Base-by-base conservation (phyloP, 1,284 basidiomycete genomes). In the Ustilago hordei region DNA sequence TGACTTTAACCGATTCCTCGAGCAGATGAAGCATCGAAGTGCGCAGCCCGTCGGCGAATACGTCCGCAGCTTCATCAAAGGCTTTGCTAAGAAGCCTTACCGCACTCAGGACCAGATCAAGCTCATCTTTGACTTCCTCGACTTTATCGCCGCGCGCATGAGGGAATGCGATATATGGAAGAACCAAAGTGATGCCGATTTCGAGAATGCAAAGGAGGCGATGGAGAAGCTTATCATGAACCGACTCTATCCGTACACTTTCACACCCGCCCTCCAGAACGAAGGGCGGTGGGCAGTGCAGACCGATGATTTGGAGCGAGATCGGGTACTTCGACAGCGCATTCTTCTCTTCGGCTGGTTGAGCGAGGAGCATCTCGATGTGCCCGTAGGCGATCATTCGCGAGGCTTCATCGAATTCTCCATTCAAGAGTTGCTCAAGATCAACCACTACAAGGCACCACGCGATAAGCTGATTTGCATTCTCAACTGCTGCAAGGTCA, bases 191-290 rank as follows among this genome's bases (percentile, higher is more conserved):
- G 91, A 93, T 31, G 88, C 88, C 4, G 95, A 99, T 85, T 98
- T 99, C 80, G 97, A 98, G 69, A 95, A 98, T 81, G 95, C 95
- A 0, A 91, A 95, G 88, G 96, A 99, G 87, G 95, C 95, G 59
- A 98, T 99, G 94, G 96, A 99, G 89, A 99, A 99, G 87, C 90
- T 99, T 11, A 95, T 99, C 80, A 99, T 99, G 97, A 99, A 99
- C 83, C 89, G 95, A 56, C 88, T 98, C 62, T 98, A 97, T 87
- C 75, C 76, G 1, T 82, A 79, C 62, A 85, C 85, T 0, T 85
- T 85, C 57, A 77, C 81, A 9, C 85, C 84, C 12, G 84, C 85
- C 12, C 80, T 86, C 3, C 77, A 79, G 32, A 75, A 77, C 38
- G 84, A 85, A 48, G 84, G 84, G 6, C 66, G 77, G 7, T 85